Base-by-base conservation (phyloP, 495 filamentous ascomycete species). In the Penicillium angulare region DNA sequence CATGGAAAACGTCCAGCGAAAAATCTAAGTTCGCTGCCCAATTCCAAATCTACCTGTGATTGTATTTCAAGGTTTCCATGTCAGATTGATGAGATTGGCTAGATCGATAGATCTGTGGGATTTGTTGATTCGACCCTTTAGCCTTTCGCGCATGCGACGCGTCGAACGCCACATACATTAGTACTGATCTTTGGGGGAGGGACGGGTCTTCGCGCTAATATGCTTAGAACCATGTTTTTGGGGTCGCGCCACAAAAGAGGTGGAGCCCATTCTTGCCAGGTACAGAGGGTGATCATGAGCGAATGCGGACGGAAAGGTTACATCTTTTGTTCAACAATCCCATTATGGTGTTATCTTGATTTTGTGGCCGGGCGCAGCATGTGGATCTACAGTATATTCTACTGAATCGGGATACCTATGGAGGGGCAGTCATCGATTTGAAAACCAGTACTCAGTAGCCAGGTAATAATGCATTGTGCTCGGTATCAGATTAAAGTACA, bases 231-330 rank as follows among this genome's bases (percentile, higher is more conserved):
- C 33, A 36, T 36, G 6, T 36, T 17, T 5, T 36, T 36, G 33
- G 33, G 16, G 26, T 10, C 26, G 26, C 13, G 27, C 27, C 27
- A 31, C 27, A 31, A n/a, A n/a, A n/a, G n/a, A n/a, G 27, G 27
- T 31, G 27, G 27, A 31, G 8, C 27, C 27, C 16, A 18, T 38
- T 20, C 7, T 34, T 34, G 5, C 4, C 20, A 41, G 20, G 21
- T 24, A n/a, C 38, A 13, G 34, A 9, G 12, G 16, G 8, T 50
- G n/a, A n/a, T n/a, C n/a, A n/a, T n/a, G 27, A 31, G 27, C 41
- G 40, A 43, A 45, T 31, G 49, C 41, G 49, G 49, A 43, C 21
- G 15, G 36, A 10, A 13, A 43, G 48, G 41, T 51, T 51, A 41
- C 40, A 51, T 39, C 38, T 13, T 36, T 10, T n/a, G n/a, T n/a